These are phyloP conservation scores for Colletotrichum aenigma DNA, from an alignment of 2,329 filamentous ascomycete species.

Conservation along the genomic window DNA sequence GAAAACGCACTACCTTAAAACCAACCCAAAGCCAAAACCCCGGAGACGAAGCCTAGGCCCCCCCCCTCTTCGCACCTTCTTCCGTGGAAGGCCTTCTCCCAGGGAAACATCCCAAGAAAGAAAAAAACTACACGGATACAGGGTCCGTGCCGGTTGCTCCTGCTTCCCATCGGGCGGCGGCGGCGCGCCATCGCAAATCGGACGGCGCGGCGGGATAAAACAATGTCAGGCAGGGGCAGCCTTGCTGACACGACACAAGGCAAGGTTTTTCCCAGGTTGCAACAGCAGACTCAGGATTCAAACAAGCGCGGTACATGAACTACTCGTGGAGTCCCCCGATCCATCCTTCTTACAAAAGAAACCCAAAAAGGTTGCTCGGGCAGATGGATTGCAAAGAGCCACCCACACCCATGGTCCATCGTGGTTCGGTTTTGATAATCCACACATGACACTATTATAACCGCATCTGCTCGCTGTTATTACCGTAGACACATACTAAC, in stretches of 20 bases:
- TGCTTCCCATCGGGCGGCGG: not conserved
- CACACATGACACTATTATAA: not conserved
- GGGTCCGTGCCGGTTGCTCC: not conserved
- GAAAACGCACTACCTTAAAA: not conserved
- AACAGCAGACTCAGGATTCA: not conserved
- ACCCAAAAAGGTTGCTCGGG: not conserved
- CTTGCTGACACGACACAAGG: not conserved
- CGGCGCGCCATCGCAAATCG: not conserved
- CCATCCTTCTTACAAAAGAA: not conserved
- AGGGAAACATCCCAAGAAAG: not conserved
- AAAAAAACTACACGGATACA: not conserved
- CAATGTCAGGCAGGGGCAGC: not conserved
- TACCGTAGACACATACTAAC: not conserved
- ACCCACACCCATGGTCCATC: not conserved
- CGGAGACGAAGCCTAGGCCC: not conserved
- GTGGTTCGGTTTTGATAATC: not conserved
- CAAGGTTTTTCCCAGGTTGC: not conserved
- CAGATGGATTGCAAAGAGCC: not conserved
- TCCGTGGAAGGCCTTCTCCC: not conserved
- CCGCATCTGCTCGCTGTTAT: not conserved
- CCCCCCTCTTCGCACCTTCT: not conserved
- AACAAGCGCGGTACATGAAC: not conserved
- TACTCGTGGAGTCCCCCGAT: not conserved
- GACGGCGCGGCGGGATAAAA: not conserved
- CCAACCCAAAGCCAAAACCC: not conserved